Base-by-base conservation (phyloP, 2,329 filamentous ascomycete species). In the Pestalotiopsis sp. region DNA sequence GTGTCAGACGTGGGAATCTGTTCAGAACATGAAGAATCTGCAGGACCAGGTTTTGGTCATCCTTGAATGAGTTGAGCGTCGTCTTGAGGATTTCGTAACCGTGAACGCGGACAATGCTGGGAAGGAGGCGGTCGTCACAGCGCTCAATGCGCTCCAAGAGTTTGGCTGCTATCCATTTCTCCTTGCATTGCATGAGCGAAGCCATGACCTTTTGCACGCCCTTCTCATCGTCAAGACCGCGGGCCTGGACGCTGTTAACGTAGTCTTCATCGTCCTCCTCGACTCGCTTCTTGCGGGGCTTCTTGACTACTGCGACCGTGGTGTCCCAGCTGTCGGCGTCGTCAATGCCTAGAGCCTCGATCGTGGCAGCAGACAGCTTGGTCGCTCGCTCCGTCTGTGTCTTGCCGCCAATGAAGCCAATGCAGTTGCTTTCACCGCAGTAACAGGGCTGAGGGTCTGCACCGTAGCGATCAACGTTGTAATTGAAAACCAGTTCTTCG, bases 131-230 rank as follows among this genome's bases (percentile, higher is more conserved):
- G 74, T 98, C 94, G 63, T 95, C 89, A 77, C 92, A 95, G 56
- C 89, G 88, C 80, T 97, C 94, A 71, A 99, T 94, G 66, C 96
- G 95, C 73, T 91, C 89, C 69, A 99, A 88, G 68, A 99, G 85
- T 82, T 98, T 98, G 81, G 98, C 94, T 2, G 94, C 94, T 80
- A 99, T 98, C 96, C 96, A 99, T 81, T 98, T 98, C 85, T 99
- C 96, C 81, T 97, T 97, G 86, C 94, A 97, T 80, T 98, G 95
- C 90, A 97, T 95, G 69, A 99, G 89, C 66, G 94, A 92, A 27
- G 95, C 95, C 76, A 78, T 79, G 61, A 79, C 77, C 63, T 78
- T 78, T n/a, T 77, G 78, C 45, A 78, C 77, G 45, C 75, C 77
- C 68, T 76, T 74, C 71, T 78, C 77, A n/a, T 52, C 59, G 67